Base-by-base conservation (phyloP, 2,329 filamentous ascomycete species). In the Phoma sp. region DNA sequence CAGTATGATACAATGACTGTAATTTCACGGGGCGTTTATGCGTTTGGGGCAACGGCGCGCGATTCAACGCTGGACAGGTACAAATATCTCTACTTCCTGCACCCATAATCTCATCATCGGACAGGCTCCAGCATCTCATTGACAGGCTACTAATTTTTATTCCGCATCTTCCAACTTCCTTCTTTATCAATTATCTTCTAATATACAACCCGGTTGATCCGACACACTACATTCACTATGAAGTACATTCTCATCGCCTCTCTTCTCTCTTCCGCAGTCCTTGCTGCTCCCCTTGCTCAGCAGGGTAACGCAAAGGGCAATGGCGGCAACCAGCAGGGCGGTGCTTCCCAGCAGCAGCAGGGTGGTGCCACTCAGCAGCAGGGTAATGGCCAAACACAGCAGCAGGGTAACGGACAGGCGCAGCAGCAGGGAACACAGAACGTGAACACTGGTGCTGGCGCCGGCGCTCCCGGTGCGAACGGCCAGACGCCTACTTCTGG, bases 241-340 rank as follows among this genome's bases (percentile, higher is more conserved):
- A 73, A 73, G 69, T 73, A 72, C 65, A 67, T 72, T 61, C 59
- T 73, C 53, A 58, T 74, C 60, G 62, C 67, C 51, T 70, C 71
- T 44, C 65, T 74, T 39, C 68, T 73, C 48, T 63, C 65, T 36
- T 71, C 69, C 22, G 69, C 70, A 33, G 70, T 52, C 35, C 60
- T 73, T 43, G 71, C 70, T 56, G 71, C 66, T 57, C 71, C 70
- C 19, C 54, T 68, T 37, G 65, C 71, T 22, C 67, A 67, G 55
- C 62, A 66, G 33, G 59, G 39, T n/a, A 53, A 36, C 19, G 48
- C 40, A 50, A 64, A 63, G 53, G 41, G 37, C 49, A 64, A 62
- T 44, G 55, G 21, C 4, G 33, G 24, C 40, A 57, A 40, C 47
- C 46, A 55, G 41, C 40, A 43, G 38, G 45, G 25, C 10, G 25